A percentile compares a stretch with the other conserved stretches of the same genome.
Evolutionary conservation across 805 yeast species (phyloP).

Genomic region (Candida sphagnicola): DNA sequence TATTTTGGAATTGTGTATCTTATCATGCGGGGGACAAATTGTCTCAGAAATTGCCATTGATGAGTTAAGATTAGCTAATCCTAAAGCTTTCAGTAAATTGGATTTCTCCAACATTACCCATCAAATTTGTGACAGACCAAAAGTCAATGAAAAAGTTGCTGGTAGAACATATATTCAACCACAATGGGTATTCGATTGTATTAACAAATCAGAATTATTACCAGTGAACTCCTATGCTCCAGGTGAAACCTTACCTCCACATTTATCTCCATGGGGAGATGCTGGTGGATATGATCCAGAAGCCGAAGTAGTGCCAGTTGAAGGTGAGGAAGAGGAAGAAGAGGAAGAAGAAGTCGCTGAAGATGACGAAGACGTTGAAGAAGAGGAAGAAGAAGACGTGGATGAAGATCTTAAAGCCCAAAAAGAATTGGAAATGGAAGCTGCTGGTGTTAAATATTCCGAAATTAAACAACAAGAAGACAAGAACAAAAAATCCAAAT

Average conservation of each 20-base stretch:
- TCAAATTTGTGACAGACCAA: constrained; percentile 93
- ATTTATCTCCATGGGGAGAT: constrained; percentile 99
- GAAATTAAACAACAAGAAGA: constrained; percentile 37
- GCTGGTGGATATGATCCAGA: constrained; percentile 85
- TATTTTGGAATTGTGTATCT: constrained; percentile 78
- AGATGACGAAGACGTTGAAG: constrained; percentile 41
- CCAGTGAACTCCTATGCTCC: constrained; percentile 85
- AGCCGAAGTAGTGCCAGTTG: constrained; percentile 39
- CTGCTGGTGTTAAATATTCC: constrained; percentile 77
- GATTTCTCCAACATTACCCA: constrained; percentile 77
- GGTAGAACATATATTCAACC: constrained; percentile 96
- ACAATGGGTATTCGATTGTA: constrained; percentile 93
- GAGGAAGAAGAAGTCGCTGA: constrained; percentile 47
- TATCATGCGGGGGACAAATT: constrained; percentile 82
- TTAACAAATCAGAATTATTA: constrained; percentile 71
- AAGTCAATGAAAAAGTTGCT: constrained; percentile 66
- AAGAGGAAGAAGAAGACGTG: constrained; percentile 48
- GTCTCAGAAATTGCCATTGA: constrained; percentile 87
- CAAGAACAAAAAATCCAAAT: constrained; percentile 28
- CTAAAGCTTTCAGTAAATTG: constrained; percentile 42
- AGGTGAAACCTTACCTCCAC: constrained; percentile 95
- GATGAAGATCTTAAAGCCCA: constrained; percentile 72
- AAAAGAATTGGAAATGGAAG: constrained; percentile 74
- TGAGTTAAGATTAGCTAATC: constrained; percentile 53
- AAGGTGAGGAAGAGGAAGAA: constrained; percentile 42